A percentile compares a stretch with the other conserved stretches of the same genome.
phyloP scores from a whole-genome alignment of 257 asterid genomes.

The Rehmannia glutinosa region DNA sequence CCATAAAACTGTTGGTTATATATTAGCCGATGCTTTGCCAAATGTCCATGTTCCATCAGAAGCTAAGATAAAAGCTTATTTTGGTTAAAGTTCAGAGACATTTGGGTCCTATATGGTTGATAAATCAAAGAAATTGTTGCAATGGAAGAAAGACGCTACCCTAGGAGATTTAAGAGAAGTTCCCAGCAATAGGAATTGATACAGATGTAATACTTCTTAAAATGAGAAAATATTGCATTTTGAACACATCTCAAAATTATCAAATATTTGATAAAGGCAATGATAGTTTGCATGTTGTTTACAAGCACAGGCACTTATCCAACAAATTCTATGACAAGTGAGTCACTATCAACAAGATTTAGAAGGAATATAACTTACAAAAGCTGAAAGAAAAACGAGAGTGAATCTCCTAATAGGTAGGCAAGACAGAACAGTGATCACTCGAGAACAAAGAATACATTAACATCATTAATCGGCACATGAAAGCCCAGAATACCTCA shows the following conservation, averaged over 20 bases:
- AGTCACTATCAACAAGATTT: not conserved
- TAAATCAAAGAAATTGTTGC: not conserved
- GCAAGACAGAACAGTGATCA: not conserved
- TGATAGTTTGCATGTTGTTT: not conserved
- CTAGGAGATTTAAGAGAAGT: not conserved
- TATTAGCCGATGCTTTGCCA: not conserved
- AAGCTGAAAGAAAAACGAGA: slow-evolving; percentile 1
- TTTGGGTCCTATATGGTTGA: not conserved
- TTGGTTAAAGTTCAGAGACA: slow-evolving; percentile 3
- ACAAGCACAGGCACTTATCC: not conserved
- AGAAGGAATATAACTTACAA: not conserved
- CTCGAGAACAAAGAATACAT: not conserved
- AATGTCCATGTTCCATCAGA: not conserved
- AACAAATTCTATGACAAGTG: not conserved
- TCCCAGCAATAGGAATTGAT: not conserved
- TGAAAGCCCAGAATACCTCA: slow-evolving; percentile 45
- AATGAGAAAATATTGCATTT: slow-evolving; percentile 1
- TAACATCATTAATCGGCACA: not conserved
- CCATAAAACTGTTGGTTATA: not conserved
- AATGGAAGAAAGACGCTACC: not conserved
- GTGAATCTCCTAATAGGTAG: not conserved
- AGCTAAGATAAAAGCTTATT: not conserved
- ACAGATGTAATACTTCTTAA: not conserved
- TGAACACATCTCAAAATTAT: not conserved
- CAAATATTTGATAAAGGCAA: not conserved